Conservation (phyloP, 345 rosid species). For the Eucalyptus regnans region DNA sequence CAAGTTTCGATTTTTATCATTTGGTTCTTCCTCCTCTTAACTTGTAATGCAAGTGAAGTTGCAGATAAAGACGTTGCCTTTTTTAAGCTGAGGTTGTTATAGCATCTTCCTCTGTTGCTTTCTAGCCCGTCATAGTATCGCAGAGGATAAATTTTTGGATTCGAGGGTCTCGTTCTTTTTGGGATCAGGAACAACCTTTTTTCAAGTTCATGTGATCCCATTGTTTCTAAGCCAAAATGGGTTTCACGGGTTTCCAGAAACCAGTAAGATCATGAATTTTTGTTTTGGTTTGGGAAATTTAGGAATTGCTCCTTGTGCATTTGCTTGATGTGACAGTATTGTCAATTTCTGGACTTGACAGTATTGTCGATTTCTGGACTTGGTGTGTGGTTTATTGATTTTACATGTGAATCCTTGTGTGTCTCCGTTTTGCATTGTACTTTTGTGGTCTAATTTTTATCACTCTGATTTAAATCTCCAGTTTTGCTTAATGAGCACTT, state of each 20-base stretch:
- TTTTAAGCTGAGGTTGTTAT: not conserved
- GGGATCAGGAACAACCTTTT: conserved; percentile 6
- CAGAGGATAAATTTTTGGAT: conserved; percentile 11
- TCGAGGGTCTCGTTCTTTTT: conserved; percentile 5
- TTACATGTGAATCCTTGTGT: not conserved
- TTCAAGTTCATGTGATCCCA: conserved; percentile 14
- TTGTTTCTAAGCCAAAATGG: conserved; percentile 8
- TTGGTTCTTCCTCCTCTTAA: not conserved
- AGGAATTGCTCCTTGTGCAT: not conserved
- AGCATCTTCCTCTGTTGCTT: conserved; percentile 10
- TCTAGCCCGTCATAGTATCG: conserved; percentile 2
- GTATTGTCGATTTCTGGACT: not conserved
- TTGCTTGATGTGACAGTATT: not conserved
- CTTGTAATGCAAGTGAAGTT: conserved; percentile 74
- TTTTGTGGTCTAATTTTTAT: not conserved
- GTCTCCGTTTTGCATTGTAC: not conserved
- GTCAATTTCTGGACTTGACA: not conserved
- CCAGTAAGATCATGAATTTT: conserved; percentile 3
- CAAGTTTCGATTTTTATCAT: not conserved
- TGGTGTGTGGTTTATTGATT: not conserved
- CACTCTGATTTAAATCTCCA: not conserved
- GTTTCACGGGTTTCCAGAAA: conserved; percentile 11
- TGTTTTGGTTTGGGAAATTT: not conserved
- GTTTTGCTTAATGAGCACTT: not conserved
- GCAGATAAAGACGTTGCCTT: conserved; percentile 8